phyloP scores from a whole-genome alignment of 2,329 filamentous ascomycete species.

The Calonectria multiphialidica region DNA sequence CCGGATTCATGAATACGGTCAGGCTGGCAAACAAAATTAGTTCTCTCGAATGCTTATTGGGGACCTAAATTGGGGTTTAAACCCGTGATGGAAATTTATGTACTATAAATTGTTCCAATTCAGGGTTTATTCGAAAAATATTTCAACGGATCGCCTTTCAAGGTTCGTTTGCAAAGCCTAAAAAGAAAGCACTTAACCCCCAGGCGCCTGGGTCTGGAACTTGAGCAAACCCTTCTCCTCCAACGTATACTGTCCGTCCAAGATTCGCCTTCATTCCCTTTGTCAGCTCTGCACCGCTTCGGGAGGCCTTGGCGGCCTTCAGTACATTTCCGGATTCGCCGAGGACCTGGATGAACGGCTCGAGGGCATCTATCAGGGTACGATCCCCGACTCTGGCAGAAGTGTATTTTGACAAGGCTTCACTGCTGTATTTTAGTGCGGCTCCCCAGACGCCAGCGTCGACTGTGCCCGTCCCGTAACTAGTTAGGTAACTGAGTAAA shows the following conservation, averaged over 20 bases:
- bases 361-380: constrained; percentile 79
- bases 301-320: constrained; percentile 69
- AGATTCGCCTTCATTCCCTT: constrained; percentile 81
- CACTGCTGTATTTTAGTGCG: constrained; percentile 69
- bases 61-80: no score
- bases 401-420: constrained; percentile 74
- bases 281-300: constrained; percentile 74
- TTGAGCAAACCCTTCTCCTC: constrained; percentile 73
- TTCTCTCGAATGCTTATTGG: no score
- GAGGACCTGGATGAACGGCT: constrained; percentile 75
- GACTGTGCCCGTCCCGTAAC: not conserved
- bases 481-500: constrained; percentile 53
- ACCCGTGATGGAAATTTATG: not conserved
- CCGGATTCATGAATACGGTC: no score
- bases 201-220: constrained; percentile 79
- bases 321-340: constrained; percentile 57
- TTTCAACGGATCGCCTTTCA: no score
- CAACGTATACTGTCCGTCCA: constrained; percentile 80
- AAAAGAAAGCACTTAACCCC: not conserved
- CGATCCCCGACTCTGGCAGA: constrained; percentile 79
- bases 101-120: no score
- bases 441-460: constrained; percentile 50
- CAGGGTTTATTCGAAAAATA: no score
- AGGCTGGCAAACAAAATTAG: no score
- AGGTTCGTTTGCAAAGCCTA: not conserved